Base-by-base conservation (phyloP, 495 filamentous ascomycete genomes). In the Wilcoxina mikolae region DNA sequence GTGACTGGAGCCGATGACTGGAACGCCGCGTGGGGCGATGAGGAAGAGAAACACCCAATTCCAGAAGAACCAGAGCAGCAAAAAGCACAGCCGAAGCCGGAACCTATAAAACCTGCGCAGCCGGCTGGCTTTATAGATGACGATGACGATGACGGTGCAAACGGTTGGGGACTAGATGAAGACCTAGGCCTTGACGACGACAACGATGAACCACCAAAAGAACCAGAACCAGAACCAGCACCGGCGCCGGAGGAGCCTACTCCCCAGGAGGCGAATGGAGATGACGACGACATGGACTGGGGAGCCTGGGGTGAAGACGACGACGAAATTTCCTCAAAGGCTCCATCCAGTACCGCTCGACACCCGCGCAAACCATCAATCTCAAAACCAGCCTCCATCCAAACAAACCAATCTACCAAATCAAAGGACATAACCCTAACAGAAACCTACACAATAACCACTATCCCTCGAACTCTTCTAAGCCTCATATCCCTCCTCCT, bases 371-470 rank as follows among this genome's bases (percentile, higher is more conserved):
- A 35, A 46, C 50, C 31, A 50, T 47, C 46, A 15, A 23, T 49
- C 2, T 29, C 22, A 49, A 20, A 27, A 43, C 11, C 11, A 24
- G 23, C 45, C 22, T 22, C 45, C 9, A 22, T 7, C 17, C 54
- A 52, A 22, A 63, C 33, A 53, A 38, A 41, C 56, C 18, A 44
- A 38, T 45, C 64, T 42, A 10, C 20, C 28, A 26, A 11, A 9
- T 62, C 72, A n/a, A 71, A 71, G 57, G 78, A 85, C 58, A 67
- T 96, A 51, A 90, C 83, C 0, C 69, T 98, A 49, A 86, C 74
- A 59, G 91, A 98, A 68, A 81, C 73, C 1, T 95, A 94, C 68
- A 88, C 80, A 51, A 80, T 91, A 25, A 94, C 90, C 7, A 80
- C 83, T 25, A 79, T 95, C 57, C 91, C 91, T 1, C 79, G 84